Base-by-base conservation (phyloP, 176 grass and related monocot species). In the Bolboschoenus planiculmis region DNA sequence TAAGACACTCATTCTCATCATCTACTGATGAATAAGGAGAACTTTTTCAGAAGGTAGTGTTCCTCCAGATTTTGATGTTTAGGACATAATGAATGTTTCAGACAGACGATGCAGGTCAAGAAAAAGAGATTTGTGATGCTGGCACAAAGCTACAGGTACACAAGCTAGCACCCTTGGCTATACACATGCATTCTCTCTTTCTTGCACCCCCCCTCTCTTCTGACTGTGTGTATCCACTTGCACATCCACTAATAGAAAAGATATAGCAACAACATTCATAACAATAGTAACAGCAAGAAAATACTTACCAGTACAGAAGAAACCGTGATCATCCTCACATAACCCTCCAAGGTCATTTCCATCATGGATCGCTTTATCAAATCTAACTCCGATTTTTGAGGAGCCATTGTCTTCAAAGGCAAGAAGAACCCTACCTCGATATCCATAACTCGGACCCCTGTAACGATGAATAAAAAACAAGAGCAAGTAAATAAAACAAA, bases 321-420 rank as follows among this genome's bases (percentile, higher is more conserved):
- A 99, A 66, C 97, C 97, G 68, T 92, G 97, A 83, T 99, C 91
- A 81, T 99, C 97, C 83, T 99, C 97, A 35, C 97, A 99, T 80
- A 93, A 70, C 68, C 97, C 97, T 27, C 97, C 97, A 83, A 99
- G 97, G 90, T 99, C 97, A 85, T 91, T 99, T 78, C 97, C 97
- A 79, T 99, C 93, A 86, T 83, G 93, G 48, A 99, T 90, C 66
- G 92, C 91, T 87, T 95, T 95, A 84, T 99, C 97, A 77, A 99
- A 99, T 73, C 97, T 82, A 55, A 99, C 91, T 78, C 97, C 97
- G 86, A 99, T 85, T 90, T 99, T 99, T 4, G 97, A 99, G 10
- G 89, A 93, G 55, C 91, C 97, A 81, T 99, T 99, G 79, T 95
- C 91, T 87, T 99, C 93, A 86, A 95, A 99, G 80, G 97, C 86